A percentile compares a stretch with the other conserved stretches of the same genome.
Evolutionary conservation across 805 yeast species (phyloP).

Genomic region (Starmerella potacharoeniae): DNA sequence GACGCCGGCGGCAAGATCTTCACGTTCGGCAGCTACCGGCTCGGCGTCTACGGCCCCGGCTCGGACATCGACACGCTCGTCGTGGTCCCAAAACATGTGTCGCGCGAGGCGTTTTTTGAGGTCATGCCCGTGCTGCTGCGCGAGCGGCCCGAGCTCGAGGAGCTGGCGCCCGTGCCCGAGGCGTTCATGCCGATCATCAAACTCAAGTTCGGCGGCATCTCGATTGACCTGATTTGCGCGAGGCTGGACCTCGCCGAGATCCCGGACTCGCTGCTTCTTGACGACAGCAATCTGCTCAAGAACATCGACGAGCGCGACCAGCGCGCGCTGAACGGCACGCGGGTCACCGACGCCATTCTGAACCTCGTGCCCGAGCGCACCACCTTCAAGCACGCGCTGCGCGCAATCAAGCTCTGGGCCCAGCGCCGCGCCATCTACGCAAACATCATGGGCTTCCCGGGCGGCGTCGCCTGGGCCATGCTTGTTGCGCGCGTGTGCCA

Average conservation of each 20-base stretch:
- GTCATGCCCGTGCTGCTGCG: constrained; percentile 64
- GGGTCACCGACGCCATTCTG: constrained; percentile 92
- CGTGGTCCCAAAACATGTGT: constrained; percentile 94
- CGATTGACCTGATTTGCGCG: constrained; percentile 84
- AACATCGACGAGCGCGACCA: constrained; percentile 87
- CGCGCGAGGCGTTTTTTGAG: constrained; percentile 77
- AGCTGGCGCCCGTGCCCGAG: constrained; percentile 87
- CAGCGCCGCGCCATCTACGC: constrained; percentile 88
- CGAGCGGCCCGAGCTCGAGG: constrained; percentile 71
- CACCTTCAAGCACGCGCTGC: constrained; percentile 80
- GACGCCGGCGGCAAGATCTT: constrained; percentile 98
- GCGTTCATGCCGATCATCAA: constrained; percentile 97
- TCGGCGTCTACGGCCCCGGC: constrained; percentile 97
- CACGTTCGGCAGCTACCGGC: constrained; percentile 84
- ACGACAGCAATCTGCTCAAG: constrained; percentile 72
- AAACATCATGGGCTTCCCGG: constrained; percentile 93
- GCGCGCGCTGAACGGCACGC: constrained; percentile 85
- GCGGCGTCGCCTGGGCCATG: constrained; percentile 99
- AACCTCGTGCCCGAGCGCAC: constrained; percentile 83
- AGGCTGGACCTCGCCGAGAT: constrained; percentile 72
- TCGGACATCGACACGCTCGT: constrained; percentile 93
- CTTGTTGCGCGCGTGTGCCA: constrained; percentile 96
- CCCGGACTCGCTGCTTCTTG: constrained; percentile 59
- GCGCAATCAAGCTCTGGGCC: constrained; percentile 96
- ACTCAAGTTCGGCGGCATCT: constrained; percentile 78